Evolutionary conservation across 2,329 filamentous ascomycete genomes (phyloP), one percentile per base, ranked within the genome.

Genomic region (Fusarium sp.): DNA sequence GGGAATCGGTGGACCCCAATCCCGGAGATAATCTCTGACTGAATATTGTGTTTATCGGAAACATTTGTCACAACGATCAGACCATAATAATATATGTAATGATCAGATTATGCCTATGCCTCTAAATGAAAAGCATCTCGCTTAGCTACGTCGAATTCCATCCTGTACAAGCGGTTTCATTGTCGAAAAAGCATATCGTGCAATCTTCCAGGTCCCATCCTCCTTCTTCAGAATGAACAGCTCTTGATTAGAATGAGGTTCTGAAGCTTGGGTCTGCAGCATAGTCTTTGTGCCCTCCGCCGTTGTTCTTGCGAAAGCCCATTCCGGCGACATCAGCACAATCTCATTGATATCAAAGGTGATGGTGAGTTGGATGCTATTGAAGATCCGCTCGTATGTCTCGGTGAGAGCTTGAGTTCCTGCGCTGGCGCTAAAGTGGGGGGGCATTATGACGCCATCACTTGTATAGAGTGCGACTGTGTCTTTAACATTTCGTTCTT

Each of bases 61-160:
- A 30, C 28, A 22, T 26, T 17, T 8, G 4, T 7, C 3, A 4
- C 9, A 17, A 17, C 5, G 3, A 32, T 14, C 2, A 22, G 55
- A 22, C 13, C 3, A 8, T 2, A 11, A 20, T 24, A 24, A 1
- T 8, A 15, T 34, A 17, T 34, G 7, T 8, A 34, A 1, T 34
- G 6, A 34, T 36, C 6, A 20, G 6, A 7, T 11, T 18, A 30
- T 56, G 2, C 1, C 38, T 8, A 8, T 20, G 1, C 18, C 11
- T 55, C 14, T 5, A 3, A 18, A 6, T 18, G 1, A 2, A n/a
- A 14, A 0, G 4, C 18, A 22, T n/a, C 13, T 18, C 2, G 15
- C 4, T 10, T 22, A 61, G n/a, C 57, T 61, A 9, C 47, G 47
- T 18, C 47, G 58, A n/a, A 61, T 34, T 1, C 58, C 36, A 7